Base-by-base conservation (phyloP, 768 basidiomycete genomes). In the Trametes cinnabarina region DNA sequence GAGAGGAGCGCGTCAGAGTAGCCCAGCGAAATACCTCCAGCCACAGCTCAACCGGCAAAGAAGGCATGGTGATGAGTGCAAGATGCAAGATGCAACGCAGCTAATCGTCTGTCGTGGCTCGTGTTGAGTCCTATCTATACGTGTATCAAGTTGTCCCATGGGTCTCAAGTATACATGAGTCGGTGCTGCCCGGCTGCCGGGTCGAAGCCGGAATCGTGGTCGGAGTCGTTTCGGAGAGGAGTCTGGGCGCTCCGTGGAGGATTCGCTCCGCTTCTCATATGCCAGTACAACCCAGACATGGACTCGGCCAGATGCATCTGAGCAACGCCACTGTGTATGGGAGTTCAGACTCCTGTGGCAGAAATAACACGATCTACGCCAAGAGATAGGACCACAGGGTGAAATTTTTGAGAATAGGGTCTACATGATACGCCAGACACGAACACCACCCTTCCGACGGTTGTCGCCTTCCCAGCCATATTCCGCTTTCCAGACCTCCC, bases 1-100 rank as follows among this genome's bases (percentile, higher is more conserved):
- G 74, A 74, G 22, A 79, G 77, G 75, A 75, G 75, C 51, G 73
- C 11, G 65, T 61, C 35, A 67, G 47, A 2, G 68, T 69, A 12
- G 66, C 63, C 60, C 65, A 66, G 46, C 68, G 68, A 51, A 67
- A 65, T 22, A 68, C 65, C 49, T 65, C 56, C 30, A 68, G 65
- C 69, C 69, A 70, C 23, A 68, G 60, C 42, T 68, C 67, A 28
- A 63, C 51, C 7, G 66, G 67, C 8, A 68, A 58, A 1, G 60
- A 25, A 28, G 41, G 11, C 40, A 47, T 52, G 19, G 51, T 26
- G 19, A 32, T 32, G 42, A 22, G 14, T 22, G 44, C 15, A 26
- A n/a, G 44, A 46, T 22, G 23, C 25, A n/a, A 28, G 25, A 25
- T 46, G 25, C 12, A 22, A 25, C 44, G 22, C 25, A 7, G 30